Evolutionary conservation across 192 early-diverging fungal species (phyloP), one percentile per base, ranked within the genome.

Genomic region (Diversispora epigaea): DNA sequence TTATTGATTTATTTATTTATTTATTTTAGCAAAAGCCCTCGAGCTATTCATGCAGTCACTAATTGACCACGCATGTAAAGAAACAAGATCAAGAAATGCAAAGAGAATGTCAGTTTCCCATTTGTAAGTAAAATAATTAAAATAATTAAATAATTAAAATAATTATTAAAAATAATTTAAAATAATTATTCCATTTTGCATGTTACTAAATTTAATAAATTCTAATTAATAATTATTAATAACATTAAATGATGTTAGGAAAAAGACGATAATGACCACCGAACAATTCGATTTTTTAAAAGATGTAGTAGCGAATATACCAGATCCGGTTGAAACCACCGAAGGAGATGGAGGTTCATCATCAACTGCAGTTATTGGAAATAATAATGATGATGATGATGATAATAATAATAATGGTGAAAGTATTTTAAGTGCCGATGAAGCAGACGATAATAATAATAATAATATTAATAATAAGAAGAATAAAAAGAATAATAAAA

Each of bases 1-100:
- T 61, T 4, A 61, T 61, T 61, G 22, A 61, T 19, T 9, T 2
- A 54, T 58, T 40, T 64, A 25, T 47, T 47, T 25, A 56, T 63
- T 41, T 44, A 74, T 14, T 17, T 17, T 81, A 93, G 93, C 94
- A n/a, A 95, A 95, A 78, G 91, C 94, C 7, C 81, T 99, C 40
- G 97, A 99, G 81, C 86, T 95, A 43, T 99, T 99, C 75, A 92
- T 99, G 91, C 91, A 96, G 70, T 90, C 92, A 0, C 84, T 99
- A 40, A 91, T 99, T 60, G 92, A 94, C 69, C 91, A 95, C 64
- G 90, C 94, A 21, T 91, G 89, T 79, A 88, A 89, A 71, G 91
- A 96, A 77, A 91, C 95, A 21, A 89, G 92, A 45, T 78, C 82
- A 54, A 84, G 93, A 75, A 88, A 88, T 69, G 89, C 91, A 44